These are phyloP conservation scores for Penicillium antarcticum DNA, from an alignment of 495 filamentous ascomycete species.

Conservation along the genomic window DNA sequence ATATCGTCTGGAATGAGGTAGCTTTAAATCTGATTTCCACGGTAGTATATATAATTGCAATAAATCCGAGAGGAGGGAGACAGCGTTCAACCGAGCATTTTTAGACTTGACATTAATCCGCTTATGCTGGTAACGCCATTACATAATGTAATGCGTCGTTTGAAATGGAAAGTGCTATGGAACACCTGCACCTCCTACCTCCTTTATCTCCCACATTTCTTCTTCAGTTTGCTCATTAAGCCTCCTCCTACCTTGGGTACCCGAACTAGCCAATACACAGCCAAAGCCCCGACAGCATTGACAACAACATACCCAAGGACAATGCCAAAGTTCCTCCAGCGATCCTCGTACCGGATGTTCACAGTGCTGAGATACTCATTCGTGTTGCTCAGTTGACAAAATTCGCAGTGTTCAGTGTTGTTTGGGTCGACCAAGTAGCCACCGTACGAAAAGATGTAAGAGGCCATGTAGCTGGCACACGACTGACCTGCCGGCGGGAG, in stretches of 20 bases:
- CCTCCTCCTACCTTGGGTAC: slow-evolving; percentile 57
- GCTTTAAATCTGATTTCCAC: too few relatives aligned
- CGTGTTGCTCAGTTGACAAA: slow-evolving; percentile 53
- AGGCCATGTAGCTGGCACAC: slow-evolving; percentile 51
- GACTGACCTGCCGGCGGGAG: slow-evolving; percentile 40
- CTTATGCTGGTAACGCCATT: too few relatives aligned
- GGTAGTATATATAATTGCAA: too few relatives aligned
- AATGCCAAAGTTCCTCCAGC: slow-evolving; percentile 67
- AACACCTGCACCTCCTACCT: too few relatives aligned
- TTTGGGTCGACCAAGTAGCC: slow-evolving; percentile 51
- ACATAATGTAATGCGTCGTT: too few relatives aligned
- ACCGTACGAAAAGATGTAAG: slow-evolving; percentile 38
- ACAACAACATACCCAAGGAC: slow-evolving; percentile 64
- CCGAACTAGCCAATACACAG: slow-evolving; percentile 67
- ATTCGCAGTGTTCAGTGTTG: slow-evolving; percentile 48
- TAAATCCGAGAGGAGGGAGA: too few relatives aligned
- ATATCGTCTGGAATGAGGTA: too few relatives aligned
- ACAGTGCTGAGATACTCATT: slow-evolving; percentile 19
- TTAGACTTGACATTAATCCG: too few relatives aligned
- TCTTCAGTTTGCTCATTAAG: background rate
- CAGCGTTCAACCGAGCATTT: too few relatives aligned
- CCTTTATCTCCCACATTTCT: too few relatives aligned
- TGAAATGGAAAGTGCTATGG: too few relatives aligned
- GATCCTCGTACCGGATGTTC: slow-evolving; percentile 44
- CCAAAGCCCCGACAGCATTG: slow-evolving; percentile 61